phyloP scores from a whole-genome alignment of 108 stramenopile genomes.

The Phaeodactylum tricornutum region DNA sequence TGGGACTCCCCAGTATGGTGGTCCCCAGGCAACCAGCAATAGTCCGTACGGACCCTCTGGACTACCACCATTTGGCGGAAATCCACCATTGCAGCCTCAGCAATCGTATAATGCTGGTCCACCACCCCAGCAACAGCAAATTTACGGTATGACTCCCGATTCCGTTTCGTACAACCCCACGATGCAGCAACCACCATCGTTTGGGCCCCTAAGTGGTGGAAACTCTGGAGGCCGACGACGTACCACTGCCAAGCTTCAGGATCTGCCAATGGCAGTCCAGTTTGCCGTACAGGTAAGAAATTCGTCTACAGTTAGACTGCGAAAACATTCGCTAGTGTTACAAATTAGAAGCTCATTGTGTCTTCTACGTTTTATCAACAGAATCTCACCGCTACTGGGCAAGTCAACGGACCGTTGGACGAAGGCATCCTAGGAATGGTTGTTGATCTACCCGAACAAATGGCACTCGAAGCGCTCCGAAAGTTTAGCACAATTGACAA shows the following conservation, averaged over 20 bases:
- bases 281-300: constrained; percentile 53
- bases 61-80: too few relatives aligned
- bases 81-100: too few relatives aligned
- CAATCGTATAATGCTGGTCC: too few relatives aligned
- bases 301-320: not conserved
- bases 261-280: constrained; percentile 48
- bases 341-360: not conserved
- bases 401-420: constrained; percentile 50
- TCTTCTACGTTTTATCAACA: not conserved
- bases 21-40: too few relatives aligned
- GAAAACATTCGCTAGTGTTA: not conserved
- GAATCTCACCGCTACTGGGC: constrained; percentile 64
- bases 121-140: too few relatives aligned
- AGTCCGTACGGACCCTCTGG: too few relatives aligned
- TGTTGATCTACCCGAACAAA: constrained; percentile 52
- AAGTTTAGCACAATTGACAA: constrained; percentile 58
- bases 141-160: too few relatives aligned
- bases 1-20: too few relatives aligned
- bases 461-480: constrained; percentile 49
- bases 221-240: too few relatives aligned
- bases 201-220: too few relatives aligned
- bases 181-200: too few relatives aligned
- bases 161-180: constrained; percentile 1
- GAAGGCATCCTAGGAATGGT: constrained; percentile 60
- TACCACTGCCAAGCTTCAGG: constrained; percentile 36